These are phyloP conservation scores for Termitomyces sp. DNA, from an alignment of 768 basidiomycete genomes.

Conservation along the genomic window DNA sequence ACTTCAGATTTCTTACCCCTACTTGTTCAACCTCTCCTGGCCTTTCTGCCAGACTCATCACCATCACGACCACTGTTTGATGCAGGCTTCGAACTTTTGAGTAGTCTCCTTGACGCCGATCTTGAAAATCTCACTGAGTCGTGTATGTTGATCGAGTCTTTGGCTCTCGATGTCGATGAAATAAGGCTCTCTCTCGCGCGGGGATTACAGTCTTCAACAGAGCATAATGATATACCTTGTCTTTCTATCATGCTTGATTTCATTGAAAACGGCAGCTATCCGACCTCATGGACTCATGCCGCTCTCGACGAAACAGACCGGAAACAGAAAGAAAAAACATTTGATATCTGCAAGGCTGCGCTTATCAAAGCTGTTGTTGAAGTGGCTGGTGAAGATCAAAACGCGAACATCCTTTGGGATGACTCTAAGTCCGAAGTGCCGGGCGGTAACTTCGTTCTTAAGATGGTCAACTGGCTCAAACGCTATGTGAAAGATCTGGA, in stretches of 20 bases:
- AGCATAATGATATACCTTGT: slow-evolving; percentile 52
- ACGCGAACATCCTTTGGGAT: slow-evolving; percentile 75
- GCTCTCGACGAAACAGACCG: slow-evolving; percentile 43
- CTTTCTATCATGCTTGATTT: slow-evolving; percentile 64
- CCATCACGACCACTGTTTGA: slow-evolving; percentile 33
- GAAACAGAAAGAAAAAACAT: slow-evolving; percentile 59
- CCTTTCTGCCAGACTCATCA: slow-evolving; percentile 48
- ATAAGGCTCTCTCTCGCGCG: slow-evolving; percentile 69
- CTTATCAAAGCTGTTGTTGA: slow-evolving; percentile 84
- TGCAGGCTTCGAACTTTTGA: slow-evolving; percentile 33
- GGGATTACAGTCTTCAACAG: slow-evolving; percentile 51
- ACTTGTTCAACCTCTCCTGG: slow-evolving; percentile 50
- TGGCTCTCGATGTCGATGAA: slow-evolving; percentile 74
- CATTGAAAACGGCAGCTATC: slow-evolving; percentile 67
- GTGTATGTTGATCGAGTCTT: slow-evolving; percentile 71
- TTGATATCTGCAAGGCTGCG: slow-evolving; percentile 81
- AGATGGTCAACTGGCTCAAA: slow-evolving; percentile 75
- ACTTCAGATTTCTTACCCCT: slow-evolving; percentile 59
- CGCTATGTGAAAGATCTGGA: slow-evolving; percentile 40
- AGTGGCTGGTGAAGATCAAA: slow-evolving; percentile 76
- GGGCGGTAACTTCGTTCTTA: slow-evolving; percentile 67
- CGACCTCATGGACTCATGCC: slow-evolving; percentile 53
- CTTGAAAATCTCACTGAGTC: slow-evolving; percentile 70
- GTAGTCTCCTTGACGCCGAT: slow-evolving; percentile 54
- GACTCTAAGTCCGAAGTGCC: slow-evolving; percentile 47